Evolutionary conservation across 1,284 basidiomycete species (phyloP).

Genomic region (Afroboletus lepidellus): DNA sequence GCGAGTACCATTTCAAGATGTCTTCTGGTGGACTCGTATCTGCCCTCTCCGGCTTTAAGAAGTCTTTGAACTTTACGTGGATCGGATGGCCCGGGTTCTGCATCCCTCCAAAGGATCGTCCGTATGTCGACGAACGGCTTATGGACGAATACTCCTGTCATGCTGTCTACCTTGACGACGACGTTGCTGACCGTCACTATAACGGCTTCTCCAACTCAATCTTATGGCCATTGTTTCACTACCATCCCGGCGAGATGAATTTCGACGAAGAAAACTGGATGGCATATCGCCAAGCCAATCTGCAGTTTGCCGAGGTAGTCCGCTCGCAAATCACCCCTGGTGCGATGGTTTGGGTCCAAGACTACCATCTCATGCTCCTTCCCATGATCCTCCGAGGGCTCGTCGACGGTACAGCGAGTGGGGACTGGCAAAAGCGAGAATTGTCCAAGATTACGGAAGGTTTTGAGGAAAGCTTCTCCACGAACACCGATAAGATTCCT

Average conservation of each 20-base stretch:
- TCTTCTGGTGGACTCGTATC: conserved; percentile 94
- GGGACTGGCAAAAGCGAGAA: conserved; percentile 66
- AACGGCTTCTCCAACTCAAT: conserved; percentile 99
- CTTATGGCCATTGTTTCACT: conserved; percentile 99
- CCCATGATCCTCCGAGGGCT: conserved; percentile 91
- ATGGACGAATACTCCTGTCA: conserved; percentile 96
- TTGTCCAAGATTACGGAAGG: conserved; percentile 77
- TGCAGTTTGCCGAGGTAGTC: conserved; percentile 91
- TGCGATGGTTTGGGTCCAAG: conserved; percentile 98
- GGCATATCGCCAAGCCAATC: conserved; percentile 96
- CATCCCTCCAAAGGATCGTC: conserved; percentile 86
- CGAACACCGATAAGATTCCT: conserved; percentile 43
- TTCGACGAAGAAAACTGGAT: conserved; percentile 99
- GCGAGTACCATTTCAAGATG: conserved; percentile 97
- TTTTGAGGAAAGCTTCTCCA: conserved; percentile 55
- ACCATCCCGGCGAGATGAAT: conserved; percentile 98
- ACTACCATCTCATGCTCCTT: conserved; percentile 97
- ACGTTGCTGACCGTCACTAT: conserved; percentile 96
- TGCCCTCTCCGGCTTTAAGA: conserved; percentile 93
- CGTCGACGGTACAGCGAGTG: conserved; percentile 70
- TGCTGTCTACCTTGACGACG: conserved; percentile 96
- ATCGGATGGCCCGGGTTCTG: conserved; percentile 91
- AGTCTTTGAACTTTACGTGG: conserved; percentile 94
- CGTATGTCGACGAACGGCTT: conserved; percentile 83
- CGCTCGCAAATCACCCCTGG: conserved; percentile 74